Percentiles rank a stretch among this genome's conserved stretches.
Conservation (phyloP, 2,329 filamentous ascomycete genomes). For the Sporothrix luriei region DNA sequence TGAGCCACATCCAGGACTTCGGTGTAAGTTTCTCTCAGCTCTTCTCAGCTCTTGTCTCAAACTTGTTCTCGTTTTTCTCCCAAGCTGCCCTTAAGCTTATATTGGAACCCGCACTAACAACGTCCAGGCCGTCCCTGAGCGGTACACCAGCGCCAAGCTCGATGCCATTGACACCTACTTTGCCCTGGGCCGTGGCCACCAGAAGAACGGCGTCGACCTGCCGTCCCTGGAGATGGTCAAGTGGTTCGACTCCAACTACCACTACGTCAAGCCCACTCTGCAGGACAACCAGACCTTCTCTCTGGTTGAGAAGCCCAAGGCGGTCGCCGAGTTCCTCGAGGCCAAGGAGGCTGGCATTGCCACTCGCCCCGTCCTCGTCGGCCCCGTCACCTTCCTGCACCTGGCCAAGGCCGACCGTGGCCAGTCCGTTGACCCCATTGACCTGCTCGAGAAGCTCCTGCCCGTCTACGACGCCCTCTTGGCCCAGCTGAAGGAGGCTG, state of each 20-base stretch:
- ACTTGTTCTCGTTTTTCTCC: not conserved
- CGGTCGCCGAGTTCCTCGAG: conserved; percentile 90
- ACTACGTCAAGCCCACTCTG: conserved; percentile 99
- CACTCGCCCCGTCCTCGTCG: conserved; percentile 92
- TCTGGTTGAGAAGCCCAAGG: conserved; percentile 85
- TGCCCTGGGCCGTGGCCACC: conserved; percentile 98
- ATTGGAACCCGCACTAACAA: not conserved
- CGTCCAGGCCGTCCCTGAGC: conserved; percentile 78
- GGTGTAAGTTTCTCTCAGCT: conserved; percentile 63
- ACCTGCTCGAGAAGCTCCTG: conserved; percentile 87
- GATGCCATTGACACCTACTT: conserved; percentile 95
- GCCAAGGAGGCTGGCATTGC: conserved; percentile 94
- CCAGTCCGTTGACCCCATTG: conserved; percentile 89
- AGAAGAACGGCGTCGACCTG: conserved; percentile 92
- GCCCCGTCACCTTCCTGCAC: conserved; percentile 95
- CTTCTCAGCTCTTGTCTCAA: not conserved
- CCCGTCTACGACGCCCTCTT: conserved; percentile 95
- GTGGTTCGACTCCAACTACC: conserved; percentile 99
- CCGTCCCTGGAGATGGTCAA: conserved; percentile 98
- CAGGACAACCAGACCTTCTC: conserved; percentile 97
- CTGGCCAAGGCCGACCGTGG: conserved; percentile 98
- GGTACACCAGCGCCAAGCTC: conserved; percentile 89
- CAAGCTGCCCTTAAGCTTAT: too few relatives aligned
- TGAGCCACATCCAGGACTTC: conserved; percentile 97
- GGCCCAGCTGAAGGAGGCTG: conserved; percentile 89